A percentile compares a stretch with the other conserved stretches of the same genome.
These are phyloP conservation scores for Flaveria ramosissima DNA, from an alignment of 129 eudicot genomes.

Conservation along the genomic window DNA sequence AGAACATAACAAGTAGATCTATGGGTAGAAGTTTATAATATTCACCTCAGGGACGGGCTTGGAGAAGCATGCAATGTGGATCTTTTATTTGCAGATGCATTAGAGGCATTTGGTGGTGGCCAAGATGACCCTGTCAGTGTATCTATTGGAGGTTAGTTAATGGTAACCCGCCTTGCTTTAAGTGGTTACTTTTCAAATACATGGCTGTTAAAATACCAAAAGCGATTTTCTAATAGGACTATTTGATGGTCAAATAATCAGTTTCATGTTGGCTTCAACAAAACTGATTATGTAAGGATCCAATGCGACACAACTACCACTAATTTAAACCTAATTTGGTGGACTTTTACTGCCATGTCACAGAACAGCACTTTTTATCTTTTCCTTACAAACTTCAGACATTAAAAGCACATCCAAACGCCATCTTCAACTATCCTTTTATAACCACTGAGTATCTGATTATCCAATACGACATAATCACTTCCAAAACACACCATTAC, in stretches of 20 bases:
- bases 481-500: not conserved
- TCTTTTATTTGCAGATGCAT: slow-evolving; percentile 67
- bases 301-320: not conserved
- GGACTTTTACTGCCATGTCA: not conserved
- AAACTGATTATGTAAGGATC: not conserved
- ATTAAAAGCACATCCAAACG: not conserved
- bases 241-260: too few species aligned
- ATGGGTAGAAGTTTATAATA: slow-evolving; percentile 20
- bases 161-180: slow-evolving; percentile 2
- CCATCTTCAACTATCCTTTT: not conserved
- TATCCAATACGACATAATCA: slow-evolving; percentile 5
- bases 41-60: slow-evolving; percentile 64
- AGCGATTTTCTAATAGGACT: too few species aligned
- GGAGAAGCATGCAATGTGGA: slow-evolving; percentile 77
- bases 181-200: not conserved
- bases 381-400: not conserved
- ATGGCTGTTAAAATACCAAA: slow-evolving; percentile 2
- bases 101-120: slow-evolving; percentile 90
- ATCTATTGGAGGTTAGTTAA: slow-evolving; percentile 83
- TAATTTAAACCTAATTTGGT: not conserved
- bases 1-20: not conserved
- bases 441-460: not conserved
- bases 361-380: not conserved
- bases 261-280: not conserved
- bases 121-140: slow-evolving; percentile 82